These are phyloP conservation scores for Phytopythium ostracodes DNA, from an alignment of 352 stramenopile genomes.

Conservation along the genomic window DNA sequence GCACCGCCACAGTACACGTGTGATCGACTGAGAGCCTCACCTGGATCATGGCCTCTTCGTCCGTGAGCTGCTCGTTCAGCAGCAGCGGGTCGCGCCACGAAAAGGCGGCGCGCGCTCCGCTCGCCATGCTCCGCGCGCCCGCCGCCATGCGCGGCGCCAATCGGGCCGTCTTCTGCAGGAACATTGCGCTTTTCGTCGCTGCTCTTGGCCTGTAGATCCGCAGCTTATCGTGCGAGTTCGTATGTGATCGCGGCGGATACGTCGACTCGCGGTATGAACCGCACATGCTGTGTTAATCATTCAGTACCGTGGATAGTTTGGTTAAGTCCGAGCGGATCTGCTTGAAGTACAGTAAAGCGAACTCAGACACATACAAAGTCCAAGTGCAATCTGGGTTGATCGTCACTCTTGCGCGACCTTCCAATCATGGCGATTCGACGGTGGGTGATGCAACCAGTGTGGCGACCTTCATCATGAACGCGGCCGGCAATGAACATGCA, in stretches of 20 bases:
- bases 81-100: constrained; percentile 82
- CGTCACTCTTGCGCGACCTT: constrained; percentile 6
- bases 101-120: constrained; percentile 47
- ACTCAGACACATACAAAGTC: background rate
- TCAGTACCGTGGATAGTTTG: background rate
- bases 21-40: constrained; percentile 21
- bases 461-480: background rate
- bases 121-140: constrained; percentile 36
- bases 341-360: constrained; percentile 4
- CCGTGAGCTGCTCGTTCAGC: constrained; percentile 75
- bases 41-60: constrained; percentile 91
- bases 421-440: constrained; percentile 8
- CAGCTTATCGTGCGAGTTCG: constrained; percentile 13
- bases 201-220: background rate
- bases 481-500: too few relatives aligned
- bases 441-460: background rate
- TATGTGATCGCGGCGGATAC: constrained; percentile 10
- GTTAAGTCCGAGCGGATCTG: background rate
- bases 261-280: background rate
- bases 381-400: background rate
- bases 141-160: constrained; percentile 19
- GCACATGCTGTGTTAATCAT: background rate
- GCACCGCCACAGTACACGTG: too few relatives aligned
- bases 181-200: constrained; percentile 10
- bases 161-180: constrained; percentile 21